A percentile compares a stretch with the other conserved stretches of the same genome.
Conservation (phyloP, 768 basidiomycete genomes). For the Boletellus ananas region DNA sequence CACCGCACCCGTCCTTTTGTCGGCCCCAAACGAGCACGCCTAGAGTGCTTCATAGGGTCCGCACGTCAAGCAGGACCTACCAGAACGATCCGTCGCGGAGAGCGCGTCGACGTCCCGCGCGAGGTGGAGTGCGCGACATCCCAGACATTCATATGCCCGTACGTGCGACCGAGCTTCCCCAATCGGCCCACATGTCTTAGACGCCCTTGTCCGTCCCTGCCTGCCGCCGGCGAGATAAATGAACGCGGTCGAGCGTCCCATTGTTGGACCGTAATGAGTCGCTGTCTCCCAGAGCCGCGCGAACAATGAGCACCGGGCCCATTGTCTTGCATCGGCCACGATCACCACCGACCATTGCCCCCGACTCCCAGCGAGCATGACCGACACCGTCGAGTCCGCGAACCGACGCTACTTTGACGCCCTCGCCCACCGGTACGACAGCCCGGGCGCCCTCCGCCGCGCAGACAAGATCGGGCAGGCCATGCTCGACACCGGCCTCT, state of each 20-base stretch:
- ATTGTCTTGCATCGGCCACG: constrained; percentile 6
- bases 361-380: too few species aligned
- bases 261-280: constrained; percentile 9
- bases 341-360: too few species aligned
- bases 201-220: neutral
- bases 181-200: too few species aligned
- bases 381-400: too few species aligned
- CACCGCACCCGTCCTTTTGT: too few species aligned
- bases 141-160: neutral
- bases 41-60: neutral
- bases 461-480: constrained; percentile 23
- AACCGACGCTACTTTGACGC: constrained; percentile 27
- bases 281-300: neutral
- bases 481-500: constrained; percentile 38
- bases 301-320: neutral
- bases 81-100: neutral
- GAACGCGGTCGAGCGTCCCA: neutral
- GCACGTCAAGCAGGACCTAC: neutral
- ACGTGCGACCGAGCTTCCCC: too few species aligned
- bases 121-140: too few species aligned
- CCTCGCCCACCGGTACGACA: constrained; percentile 24
- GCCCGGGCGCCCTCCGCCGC: constrained; percentile 16
- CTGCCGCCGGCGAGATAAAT: neutral
- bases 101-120: too few species aligned
- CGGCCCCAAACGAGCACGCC: too few species aligned